Conservation (phyloP, 495 filamentous ascomycete genomes). For the Penicillium paxilli region DNA sequence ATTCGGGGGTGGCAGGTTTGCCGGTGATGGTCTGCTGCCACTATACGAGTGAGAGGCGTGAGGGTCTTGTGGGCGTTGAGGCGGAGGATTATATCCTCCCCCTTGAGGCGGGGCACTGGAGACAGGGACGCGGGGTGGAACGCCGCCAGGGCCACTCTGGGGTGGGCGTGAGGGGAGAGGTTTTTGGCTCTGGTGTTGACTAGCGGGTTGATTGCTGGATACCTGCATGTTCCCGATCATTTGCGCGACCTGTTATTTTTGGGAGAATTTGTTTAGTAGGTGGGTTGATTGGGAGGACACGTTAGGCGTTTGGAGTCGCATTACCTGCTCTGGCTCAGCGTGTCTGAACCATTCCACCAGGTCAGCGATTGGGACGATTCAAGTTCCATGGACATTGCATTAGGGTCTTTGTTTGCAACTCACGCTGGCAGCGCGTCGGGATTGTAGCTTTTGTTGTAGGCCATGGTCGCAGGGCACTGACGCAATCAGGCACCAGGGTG, state of each 20-base stretch:
- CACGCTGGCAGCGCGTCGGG: conserved; percentile 97
- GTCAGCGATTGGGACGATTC: conserved; percentile 12
- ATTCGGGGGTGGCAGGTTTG: conserved; percentile 26
- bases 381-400: not conserved
- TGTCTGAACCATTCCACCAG: conserved; percentile 56
- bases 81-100: conserved; percentile 21
- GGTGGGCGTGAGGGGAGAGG: conserved; percentile 29
- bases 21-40: conserved; percentile 27
- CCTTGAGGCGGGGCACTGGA: conserved; percentile 29
- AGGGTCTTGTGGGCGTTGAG: conserved; percentile 31
- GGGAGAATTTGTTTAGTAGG: conserved; percentile 1
- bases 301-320: not conserved
- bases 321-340: conserved; percentile 91
- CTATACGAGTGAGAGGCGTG: conserved; percentile 32
- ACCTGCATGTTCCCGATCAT: conserved; percentile 48
- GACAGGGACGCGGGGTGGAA: conserved; percentile 32
- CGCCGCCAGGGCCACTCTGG: conserved; percentile 20
- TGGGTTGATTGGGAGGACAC: not conserved
- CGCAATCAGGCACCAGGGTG: conserved; percentile 20
- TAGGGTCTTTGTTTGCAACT: conserved; percentile 42
- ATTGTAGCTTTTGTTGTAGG: conserved; percentile 90
- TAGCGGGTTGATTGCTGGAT: conserved; percentile 10
- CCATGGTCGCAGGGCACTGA: conserved; percentile 61
- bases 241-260: conserved; percentile 50
- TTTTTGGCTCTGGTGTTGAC: conserved; percentile 18